Evolutionary conservation across 225 moss, liverwort and hornwort genomes (phyloP).

Genomic region (Marchantia polymorpha): DNA sequence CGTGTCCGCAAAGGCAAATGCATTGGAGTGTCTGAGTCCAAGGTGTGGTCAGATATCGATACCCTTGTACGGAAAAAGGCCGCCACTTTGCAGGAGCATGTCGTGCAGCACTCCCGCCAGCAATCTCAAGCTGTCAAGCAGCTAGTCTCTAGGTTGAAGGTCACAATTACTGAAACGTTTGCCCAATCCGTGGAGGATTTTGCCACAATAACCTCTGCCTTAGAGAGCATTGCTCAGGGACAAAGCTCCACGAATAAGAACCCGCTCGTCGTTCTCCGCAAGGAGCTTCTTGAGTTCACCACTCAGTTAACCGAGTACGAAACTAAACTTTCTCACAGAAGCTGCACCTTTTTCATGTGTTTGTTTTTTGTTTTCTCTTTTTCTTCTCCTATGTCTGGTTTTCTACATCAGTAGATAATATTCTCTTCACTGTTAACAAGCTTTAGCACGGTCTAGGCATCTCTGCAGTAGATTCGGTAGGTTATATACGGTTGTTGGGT

Average conservation of each 20-base stretch:
- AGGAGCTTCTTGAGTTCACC: conserved; percentile 16
- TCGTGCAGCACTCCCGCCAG: conserved; percentile 6
- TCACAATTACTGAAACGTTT: conserved; percentile 11
- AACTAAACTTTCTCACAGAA: neutral
- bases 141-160: conserved; percentile 15
- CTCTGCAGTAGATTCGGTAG: neutral
- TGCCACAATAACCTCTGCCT: conserved; percentile 10
- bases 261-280: conserved; percentile 6
- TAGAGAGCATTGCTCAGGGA: conserved; percentile 18
- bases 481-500: neutral
- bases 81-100: neutral
- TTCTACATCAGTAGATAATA: neutral
- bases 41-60: conserved; percentile 14
- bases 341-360: neutral
- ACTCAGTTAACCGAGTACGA: conserved; percentile 9
- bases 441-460: neutral
- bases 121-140: conserved; percentile 19
- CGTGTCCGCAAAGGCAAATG: neutral
- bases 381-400: neutral
- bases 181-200: conserved; percentile 13
- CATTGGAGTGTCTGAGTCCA: neutral
- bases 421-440: neutral
- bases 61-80: conserved; percentile 2
- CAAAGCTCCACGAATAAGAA: neutral
- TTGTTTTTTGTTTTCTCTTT: neutral